A percentile compares a stretch with the other conserved stretches of the same genome.
Evolutionary conservation across 2,329 filamentous ascomycete species (phyloP).

Genomic region (Chaetothyriales sp.): DNA sequence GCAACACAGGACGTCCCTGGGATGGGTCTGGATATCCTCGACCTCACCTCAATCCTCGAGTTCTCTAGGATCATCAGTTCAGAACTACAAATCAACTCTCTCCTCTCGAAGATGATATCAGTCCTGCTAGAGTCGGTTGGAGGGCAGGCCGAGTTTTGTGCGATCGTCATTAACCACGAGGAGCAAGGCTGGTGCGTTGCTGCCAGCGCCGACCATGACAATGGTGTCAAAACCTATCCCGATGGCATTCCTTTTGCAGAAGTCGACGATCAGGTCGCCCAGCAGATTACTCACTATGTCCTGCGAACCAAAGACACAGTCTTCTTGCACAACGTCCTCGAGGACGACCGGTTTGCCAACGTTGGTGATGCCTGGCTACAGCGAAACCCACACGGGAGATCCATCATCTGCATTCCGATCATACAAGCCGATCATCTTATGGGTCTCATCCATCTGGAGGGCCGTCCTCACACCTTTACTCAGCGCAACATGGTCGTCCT

Average conservation of each 20-base stretch:
- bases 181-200: conserved; percentile 47
- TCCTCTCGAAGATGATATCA: conserved; percentile 50
- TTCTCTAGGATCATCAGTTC: conserved; percentile 53
- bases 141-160: conserved; percentile 42
- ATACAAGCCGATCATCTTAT: conserved; percentile 46
- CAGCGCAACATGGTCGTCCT: conserved; percentile 42
- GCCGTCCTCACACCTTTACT: conserved; percentile 51
- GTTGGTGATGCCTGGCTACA: conserved; percentile 43
- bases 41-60: conserved; percentile 50
- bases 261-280: conserved; percentile 44
- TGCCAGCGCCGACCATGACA: conserved; percentile 45
- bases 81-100: conserved; percentile 49
- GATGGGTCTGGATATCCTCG: conserved; percentile 46
- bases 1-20: conserved; percentile 15
- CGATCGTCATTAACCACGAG: conserved; percentile 47
- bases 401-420: conserved; percentile 50
- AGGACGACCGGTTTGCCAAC: conserved; percentile 52
- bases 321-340: conserved; percentile 48
- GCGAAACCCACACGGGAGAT: conserved; percentile 43
- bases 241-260: conserved; percentile 44
- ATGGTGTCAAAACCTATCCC: conserved; percentile 39
- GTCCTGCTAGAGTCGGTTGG: conserved; percentile 53
- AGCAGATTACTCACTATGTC: conserved; percentile 49
- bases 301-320: conserved; percentile 51
- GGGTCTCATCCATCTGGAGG: conserved; percentile 49